A percentile compares a stretch with the other conserved stretches of the same genome.
These are phyloP conservation scores for Stephania cephalantha DNA, from an alignment of 164 flowering plant species.

Conservation along the genomic window DNA sequence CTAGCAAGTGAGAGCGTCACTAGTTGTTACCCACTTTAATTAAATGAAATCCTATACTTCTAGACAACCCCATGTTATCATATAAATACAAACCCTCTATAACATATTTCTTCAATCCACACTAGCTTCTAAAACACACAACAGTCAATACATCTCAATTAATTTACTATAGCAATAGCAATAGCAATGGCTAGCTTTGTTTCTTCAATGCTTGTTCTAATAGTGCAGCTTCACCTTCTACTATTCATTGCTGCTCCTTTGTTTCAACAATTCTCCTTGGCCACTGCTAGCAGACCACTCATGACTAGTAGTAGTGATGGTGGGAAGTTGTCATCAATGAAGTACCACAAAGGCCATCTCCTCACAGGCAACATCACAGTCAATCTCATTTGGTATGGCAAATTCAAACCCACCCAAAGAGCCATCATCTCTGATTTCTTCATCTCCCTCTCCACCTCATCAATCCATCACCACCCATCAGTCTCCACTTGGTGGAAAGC, in stretches of 20 bases:
- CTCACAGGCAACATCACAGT: conserved; percentile 20
- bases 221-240: too few species aligned
- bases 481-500: conserved; percentile 61
- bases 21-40: too few species aligned
- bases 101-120: too few species aligned
- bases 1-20: too few species aligned
- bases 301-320: background rate
- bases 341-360: conserved; percentile 28
- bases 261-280: background rate
- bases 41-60: too few species aligned
- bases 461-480: conserved; percentile 24
- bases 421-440: conserved; percentile 59
- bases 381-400: conserved; percentile 32
- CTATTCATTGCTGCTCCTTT: background rate
- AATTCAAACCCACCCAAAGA: conserved; percentile 28
- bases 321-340: conserved; percentile 9
- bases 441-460: conserved; percentile 31
- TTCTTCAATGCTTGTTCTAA: background rate
- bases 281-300: conserved; percentile 9
- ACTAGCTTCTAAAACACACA: too few species aligned
- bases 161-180: too few species aligned
- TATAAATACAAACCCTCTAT: too few species aligned
- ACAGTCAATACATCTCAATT: too few species aligned
- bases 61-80: too few species aligned
- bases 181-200: background rate